A percentile compares a stretch with the other conserved stretches of the same genome.
These are phyloP conservation scores for Phytophthora multivora DNA, from an alignment of 352 stramenopile species.

Conservation along the genomic window DNA sequence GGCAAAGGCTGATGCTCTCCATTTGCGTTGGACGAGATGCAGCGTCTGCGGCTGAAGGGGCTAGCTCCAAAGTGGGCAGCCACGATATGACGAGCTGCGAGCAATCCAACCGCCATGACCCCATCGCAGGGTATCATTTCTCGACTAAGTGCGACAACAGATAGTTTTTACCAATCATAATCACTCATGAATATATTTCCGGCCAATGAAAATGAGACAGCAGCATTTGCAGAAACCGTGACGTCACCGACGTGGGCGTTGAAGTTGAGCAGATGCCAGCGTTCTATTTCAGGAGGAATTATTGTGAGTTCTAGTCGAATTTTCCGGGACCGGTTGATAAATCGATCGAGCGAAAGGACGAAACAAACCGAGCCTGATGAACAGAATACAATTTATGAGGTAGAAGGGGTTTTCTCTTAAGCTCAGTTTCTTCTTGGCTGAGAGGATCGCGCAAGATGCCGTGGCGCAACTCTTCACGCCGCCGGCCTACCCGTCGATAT, in stretches of 20 bases:
- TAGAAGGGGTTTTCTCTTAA: too few species aligned
- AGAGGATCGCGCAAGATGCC: too few species aligned
- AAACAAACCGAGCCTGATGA: too few species aligned
- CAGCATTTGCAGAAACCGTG: not conserved
- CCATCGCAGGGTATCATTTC: too few species aligned
- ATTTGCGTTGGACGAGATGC: conserved; percentile 21
- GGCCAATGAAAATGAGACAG: not conserved
- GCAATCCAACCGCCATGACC: conserved; percentile 6
- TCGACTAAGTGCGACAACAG: not conserved
- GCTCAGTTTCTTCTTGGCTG: too few species aligned
- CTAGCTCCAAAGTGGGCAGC: conserved; percentile 18
- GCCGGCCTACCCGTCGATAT: too few species aligned
- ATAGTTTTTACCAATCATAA: conserved; percentile 3
- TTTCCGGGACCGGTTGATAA: too few species aligned
- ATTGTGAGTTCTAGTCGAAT: too few species aligned
- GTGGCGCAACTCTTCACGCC: too few species aligned
- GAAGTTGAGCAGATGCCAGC: conserved; percentile 1
- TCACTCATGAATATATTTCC: not conserved
- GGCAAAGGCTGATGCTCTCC: conserved; percentile 36
- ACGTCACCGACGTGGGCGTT: conserved; percentile 11
- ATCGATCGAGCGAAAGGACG: too few species aligned
- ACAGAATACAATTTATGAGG: too few species aligned
- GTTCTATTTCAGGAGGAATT: too few species aligned
- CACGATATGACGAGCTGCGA: conserved; percentile 29
- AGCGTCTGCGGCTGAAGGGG: conserved; percentile 1